A percentile compares a stretch with the other conserved stretches of the same genome.
Conservation (phyloP, 257 asterid species). For the Salvia splendens region DNA sequence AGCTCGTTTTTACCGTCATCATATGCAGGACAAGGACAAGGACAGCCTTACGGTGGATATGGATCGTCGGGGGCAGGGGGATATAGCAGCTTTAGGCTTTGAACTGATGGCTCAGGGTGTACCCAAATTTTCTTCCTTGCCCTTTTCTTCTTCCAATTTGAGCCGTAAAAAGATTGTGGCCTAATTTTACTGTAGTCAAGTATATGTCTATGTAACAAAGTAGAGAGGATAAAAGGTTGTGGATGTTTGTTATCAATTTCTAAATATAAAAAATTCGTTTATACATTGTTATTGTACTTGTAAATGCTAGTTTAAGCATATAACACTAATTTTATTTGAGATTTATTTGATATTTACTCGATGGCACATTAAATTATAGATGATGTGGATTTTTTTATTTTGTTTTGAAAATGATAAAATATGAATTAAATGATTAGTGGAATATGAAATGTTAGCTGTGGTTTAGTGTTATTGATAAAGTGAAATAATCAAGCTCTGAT, state of each 20-base stretch:
- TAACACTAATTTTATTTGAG: no score
- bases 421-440: no score
- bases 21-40: conserved; percentile 31
- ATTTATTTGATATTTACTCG: no score
- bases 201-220: conserved; percentile 8
- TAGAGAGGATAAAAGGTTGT: conserved; percentile 3
- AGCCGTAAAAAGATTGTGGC: conserved; percentile 18
- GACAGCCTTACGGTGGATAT: conserved; percentile 55
- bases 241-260: not conserved
- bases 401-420: not conserved
- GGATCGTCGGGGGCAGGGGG: conserved; percentile 76
- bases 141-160: not conserved
- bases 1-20: conserved; percentile 58
- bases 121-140: not conserved
- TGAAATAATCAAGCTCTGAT: no score
- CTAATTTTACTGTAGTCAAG: not conserved
- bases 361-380: no score
- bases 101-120: conserved; percentile 14
- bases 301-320: not conserved
- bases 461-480: no score
- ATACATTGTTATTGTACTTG: not conserved
- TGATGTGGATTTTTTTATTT: no score
- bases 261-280: not conserved
- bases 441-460: no score
- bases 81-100: conserved; percentile 58